These are phyloP conservation scores for Trametes elegans DNA, from an alignment of 768 basidiomycete genomes.

Conservation along the genomic window DNA sequence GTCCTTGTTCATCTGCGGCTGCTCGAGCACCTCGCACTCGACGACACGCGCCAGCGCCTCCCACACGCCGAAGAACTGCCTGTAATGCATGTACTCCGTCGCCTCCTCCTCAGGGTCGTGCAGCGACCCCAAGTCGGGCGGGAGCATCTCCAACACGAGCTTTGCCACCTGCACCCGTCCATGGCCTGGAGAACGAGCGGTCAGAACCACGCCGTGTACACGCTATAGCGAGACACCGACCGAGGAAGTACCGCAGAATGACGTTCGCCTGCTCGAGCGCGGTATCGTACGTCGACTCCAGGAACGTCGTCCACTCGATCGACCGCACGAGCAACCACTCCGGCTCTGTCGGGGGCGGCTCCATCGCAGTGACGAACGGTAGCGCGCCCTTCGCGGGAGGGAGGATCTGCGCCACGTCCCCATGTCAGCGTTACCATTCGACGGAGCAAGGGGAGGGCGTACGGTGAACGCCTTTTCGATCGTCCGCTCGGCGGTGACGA, in stretches of 20 bases:
- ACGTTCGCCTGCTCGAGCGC: constrained; percentile 88
- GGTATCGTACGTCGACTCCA: constrained; percentile 66
- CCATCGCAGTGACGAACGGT: constrained; percentile 58
- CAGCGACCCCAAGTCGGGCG: constrained; percentile 59
- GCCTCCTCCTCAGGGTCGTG: constrained; percentile 68
- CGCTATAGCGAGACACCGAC: too few species aligned
- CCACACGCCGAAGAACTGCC: constrained; percentile 79
- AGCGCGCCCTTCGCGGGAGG: constrained; percentile 54
- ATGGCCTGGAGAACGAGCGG: constrained; percentile 45
- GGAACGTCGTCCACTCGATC: constrained; percentile 91
- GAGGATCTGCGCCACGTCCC: constrained; percentile 40
- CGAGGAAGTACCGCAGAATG: constrained; percentile 85
- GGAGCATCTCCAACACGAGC: constrained; percentile 55
- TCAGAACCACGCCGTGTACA: too few species aligned
- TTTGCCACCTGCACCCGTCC: constrained; percentile 73
- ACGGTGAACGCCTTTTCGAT: constrained; percentile 71
- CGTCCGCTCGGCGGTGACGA: constrained; percentile 75
- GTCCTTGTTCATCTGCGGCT: constrained; percentile 56
- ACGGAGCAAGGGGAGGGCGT: constrained; percentile 14
- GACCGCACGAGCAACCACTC: constrained; percentile 76
- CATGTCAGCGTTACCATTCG: too few species aligned
- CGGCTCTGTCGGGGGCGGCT: constrained; percentile 51
- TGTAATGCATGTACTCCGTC: constrained; percentile 75
- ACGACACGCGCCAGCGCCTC: constrained; percentile 59
- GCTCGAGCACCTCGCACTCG: constrained; percentile 58